Base-by-base conservation (phyloP, 73 alveolate genomes). In the Tetrahymena elliotti region DNA sequence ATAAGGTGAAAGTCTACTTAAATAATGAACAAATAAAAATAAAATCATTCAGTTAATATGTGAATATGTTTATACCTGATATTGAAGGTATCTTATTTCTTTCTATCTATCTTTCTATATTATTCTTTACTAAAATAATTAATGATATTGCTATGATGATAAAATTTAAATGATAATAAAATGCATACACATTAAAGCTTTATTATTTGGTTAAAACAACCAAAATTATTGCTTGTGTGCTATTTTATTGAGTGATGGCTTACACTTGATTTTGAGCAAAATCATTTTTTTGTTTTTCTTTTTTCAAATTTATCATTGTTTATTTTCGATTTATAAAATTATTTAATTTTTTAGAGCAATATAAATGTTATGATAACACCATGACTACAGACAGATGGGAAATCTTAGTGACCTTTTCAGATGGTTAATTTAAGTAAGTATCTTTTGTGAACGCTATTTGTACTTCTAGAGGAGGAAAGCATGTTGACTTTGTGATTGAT, bases 401-500 rank as follows among this genome's bases (percentile, higher is more conserved):
- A 96, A 97, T 99, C 68, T 98, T 97, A n/a, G 99, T 98, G 93
- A 96, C 99, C 18, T 98, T 98, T 94, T 97, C 99, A 15, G 99
- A 99, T 95, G 99, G 99, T 3, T 93, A 96, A 93, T 99, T 98
- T 92, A 83, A 84, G 36, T 52, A 94, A 68, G 99, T 99, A 36
- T 98, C 99, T 93, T 99, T 99, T 96, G 99, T 99, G 35, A 99
- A 99, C 97, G 95, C 98, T 40, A 99, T 99, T 39, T 96, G 98
- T 40, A 99, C 99, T 33, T 94, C 97, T 53, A 98, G 98, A 96
- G 99, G 99, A 9, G 99, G 99, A 12, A 98, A 99, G 18, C 99
- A 99, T 96, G 99, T 98, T 9, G 98, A 97, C 88, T 98, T 97
- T 96, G 99, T 98, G 18, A 96, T 99, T 24, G 99, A 99, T 94